Evolutionary conservation across 371 early-diverging fungal genomes (phyloP).

Genomic region (Apophysomyces sp.): DNA sequence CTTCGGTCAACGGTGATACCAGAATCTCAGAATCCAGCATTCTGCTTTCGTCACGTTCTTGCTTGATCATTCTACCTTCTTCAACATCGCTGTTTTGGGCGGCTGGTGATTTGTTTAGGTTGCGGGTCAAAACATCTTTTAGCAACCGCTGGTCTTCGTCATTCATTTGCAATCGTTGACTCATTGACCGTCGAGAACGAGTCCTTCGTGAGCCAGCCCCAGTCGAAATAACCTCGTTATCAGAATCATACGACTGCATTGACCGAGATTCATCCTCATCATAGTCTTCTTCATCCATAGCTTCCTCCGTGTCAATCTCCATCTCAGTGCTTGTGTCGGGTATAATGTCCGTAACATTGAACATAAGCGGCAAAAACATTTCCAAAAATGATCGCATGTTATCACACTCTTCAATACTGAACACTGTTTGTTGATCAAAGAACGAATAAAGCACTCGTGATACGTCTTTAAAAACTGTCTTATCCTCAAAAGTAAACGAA

Average conservation of each 20-base stretch:
- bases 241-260: slow-evolving; percentile 8
- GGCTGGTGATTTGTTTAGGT: neutral
- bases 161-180: slow-evolving; percentile 71
- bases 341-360: slow-evolving; percentile 44
- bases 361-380: slow-evolving; percentile 73
- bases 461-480: slow-evolving; percentile 64
- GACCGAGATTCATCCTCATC: slow-evolving; percentile 7
- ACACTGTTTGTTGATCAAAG: slow-evolving; percentile 54
- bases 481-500: slow-evolving; percentile 64
- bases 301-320: neutral
- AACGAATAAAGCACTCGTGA: slow-evolving; percentile 57
- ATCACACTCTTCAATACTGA: slow-evolving; percentile 62
- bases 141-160: slow-evolving; percentile 83
- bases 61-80: neutral
- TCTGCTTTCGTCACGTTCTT: neutral
- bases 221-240: neutral
- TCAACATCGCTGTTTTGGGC: neutral
- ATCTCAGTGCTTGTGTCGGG: neutral
- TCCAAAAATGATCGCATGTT: slow-evolving; percentile 72
- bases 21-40: neutral
- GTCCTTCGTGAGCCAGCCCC: slow-evolving; percentile 85
- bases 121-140: slow-evolving; percentile 22
- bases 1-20: neutral
- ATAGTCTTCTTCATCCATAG: slow-evolving; percentile 4
- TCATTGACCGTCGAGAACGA: slow-evolving; percentile 60